Evolutionary conservation across 2,329 filamentous ascomycete species (phyloP), one percentile per base, ranked within the genome.

Genomic region (Colletotrichum limetticola): DNA sequence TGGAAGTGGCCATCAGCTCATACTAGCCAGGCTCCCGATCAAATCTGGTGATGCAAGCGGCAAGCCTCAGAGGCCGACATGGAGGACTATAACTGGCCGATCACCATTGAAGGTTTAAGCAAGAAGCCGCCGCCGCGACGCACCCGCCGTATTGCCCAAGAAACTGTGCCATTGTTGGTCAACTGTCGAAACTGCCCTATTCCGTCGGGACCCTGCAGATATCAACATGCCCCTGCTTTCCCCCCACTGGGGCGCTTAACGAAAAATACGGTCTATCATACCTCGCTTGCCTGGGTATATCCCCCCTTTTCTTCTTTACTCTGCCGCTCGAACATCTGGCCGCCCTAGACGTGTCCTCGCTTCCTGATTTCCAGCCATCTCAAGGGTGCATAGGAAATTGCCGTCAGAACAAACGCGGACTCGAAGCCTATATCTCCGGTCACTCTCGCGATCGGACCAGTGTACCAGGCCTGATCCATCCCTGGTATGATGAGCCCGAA

Each of bases 371-470:
- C 83, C 1, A 82, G 35, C 76, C 77, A 79, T 59, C 83, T 78
- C 46, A 86, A 74, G 3, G 84, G 85, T 26, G 83, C 74, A 74
- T 87, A 87, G 26, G 83, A 78, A 19, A 86, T n/a, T 1, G 77
- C 80, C 1, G 83, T 82, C 22, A 85, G 76, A 4, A 84, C 75
- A 74, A 86, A 85, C 14, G 84, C 84, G 66, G 83, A 72, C 74
- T 86, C 85, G 66, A 87, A 86, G 2, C 85, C 85, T 49, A 87
- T 80, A 75, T 87, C 85, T 3, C 85, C 85, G 14, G 85, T 83
- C 7, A 76, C 81, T 74, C 77, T 69, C 3, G 84, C 85, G 58
- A 87, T 82, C 4, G 85, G 84, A 8, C 85, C 85, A 3, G 79
- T 80, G 68, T 80, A 86, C 83, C 84, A 86, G 8, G 81, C 81